phyloP scores from a whole-genome alignment of 2,329 filamentous ascomycete genomes.

The Chaetomium olivaceum region DNA sequence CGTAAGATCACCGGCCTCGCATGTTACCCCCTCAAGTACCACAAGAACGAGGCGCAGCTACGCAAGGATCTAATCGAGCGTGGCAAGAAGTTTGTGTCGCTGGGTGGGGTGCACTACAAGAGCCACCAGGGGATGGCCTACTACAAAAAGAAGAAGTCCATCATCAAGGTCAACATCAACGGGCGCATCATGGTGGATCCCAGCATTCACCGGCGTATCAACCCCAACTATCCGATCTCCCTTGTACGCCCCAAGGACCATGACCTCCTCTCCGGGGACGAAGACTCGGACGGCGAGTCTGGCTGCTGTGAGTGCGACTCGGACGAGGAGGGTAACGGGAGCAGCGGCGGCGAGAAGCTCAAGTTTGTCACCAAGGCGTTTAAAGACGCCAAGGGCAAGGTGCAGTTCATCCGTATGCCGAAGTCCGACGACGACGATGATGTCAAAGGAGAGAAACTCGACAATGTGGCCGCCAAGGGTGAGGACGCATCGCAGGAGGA shows the following conservation, averaged over 20 bases:
- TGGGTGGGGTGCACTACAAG: constrained; percentile 82
- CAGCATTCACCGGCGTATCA: constrained; percentile 76
- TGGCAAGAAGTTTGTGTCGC: constrained; percentile 77
- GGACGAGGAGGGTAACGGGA: constrained; percentile 42
- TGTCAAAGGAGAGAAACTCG: constrained; percentile 53
- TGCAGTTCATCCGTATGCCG: constrained; percentile 39
- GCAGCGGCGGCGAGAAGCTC: constrained; percentile 45
- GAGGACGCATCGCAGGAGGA: constrained; percentile 23
- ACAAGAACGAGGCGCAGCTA: constrained; percentile 68
- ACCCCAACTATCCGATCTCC: constrained; percentile 81
- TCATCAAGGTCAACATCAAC: constrained; percentile 81
- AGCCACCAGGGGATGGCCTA: constrained; percentile 83
- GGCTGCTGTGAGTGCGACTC: constrained; percentile 43
- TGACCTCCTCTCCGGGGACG: constrained; percentile 56
- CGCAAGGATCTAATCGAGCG: constrained; percentile 70
- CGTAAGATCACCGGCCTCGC: constrained; percentile 78
- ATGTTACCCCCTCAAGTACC: constrained; percentile 77
- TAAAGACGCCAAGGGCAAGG: constrained; percentile 45
- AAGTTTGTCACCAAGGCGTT: constrained; percentile 56
- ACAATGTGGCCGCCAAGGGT: constrained; percentile 47
- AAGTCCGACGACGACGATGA: constrained; percentile 42
- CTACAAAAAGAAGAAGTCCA: constrained; percentile 73
- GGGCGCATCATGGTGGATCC: constrained; percentile 88
- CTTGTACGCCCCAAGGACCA: constrained; percentile 71
- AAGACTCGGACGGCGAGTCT: constrained; percentile 47